Evolutionary conservation across 225 moss, liverwort and hornwort species (phyloP).

Genomic region (Ulota crispa): DNA sequence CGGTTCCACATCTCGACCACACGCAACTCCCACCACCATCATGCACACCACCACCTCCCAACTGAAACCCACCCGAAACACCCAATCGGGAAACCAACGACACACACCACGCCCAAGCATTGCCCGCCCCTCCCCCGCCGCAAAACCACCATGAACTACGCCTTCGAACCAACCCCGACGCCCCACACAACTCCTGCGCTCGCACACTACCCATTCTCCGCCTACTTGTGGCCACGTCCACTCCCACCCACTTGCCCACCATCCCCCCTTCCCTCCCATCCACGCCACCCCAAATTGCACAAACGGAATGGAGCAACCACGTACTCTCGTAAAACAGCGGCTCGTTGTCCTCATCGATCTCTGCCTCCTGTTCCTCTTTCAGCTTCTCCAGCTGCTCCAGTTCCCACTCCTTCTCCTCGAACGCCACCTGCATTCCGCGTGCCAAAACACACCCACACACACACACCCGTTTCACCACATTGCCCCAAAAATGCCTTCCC

Average conservation of each 20-base stretch:
- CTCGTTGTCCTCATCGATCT: conserved; percentile 98
- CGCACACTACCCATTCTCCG: neutral
- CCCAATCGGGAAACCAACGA: neutral
- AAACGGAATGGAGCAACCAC: neutral
- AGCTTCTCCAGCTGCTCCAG: conserved; percentile 96
- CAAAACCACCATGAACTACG: neutral
- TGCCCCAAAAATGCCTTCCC: neutral
- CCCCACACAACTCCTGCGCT: neutral
- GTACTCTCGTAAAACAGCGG: conserved; percentile 93
- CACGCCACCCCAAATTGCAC: neutral
- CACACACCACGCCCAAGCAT: neutral
- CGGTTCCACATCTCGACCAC: neutral
- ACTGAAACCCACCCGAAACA: neutral
- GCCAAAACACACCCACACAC: neutral
- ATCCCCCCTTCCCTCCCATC: neutral
- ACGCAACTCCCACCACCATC: neutral
- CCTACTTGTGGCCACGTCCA: neutral
- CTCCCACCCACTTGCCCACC: neutral
- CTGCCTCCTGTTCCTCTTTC: conserved; percentile 98
- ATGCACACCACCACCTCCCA: neutral
- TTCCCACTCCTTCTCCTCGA: conserved; percentile 99
- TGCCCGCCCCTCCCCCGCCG: neutral
- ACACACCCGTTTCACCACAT: neutral
- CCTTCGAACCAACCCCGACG: neutral
- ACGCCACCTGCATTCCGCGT: conserved; percentile 42